Base-by-base conservation (phyloP, 768 basidiomycete genomes). In the Boletus sensibilis region DNA sequence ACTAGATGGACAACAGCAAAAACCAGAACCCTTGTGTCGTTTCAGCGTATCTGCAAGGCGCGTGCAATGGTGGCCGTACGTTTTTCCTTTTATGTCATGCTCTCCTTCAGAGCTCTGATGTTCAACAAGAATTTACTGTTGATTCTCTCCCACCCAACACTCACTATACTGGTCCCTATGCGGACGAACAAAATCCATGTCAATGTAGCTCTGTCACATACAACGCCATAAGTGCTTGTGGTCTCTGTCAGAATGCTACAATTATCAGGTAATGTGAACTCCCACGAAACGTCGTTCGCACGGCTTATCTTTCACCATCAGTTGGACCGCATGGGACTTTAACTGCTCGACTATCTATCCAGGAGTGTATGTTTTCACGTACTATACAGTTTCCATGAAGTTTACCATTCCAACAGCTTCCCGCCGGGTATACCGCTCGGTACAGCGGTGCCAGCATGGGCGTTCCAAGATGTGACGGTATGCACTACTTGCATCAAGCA, bases 151-250 rank as follows among this genome's bases (percentile, higher is more conserved):
- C 80, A 4, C 6, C 20, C 0, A 60, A 53, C 34, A 74, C 31
- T 37, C 62, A 64, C 40, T 70, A 68, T 69, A 57, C 61, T 54
- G 60, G 73, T 66, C 64, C 83, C 68, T 71, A 67, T 55, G 48
- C n/a, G 25, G 41, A 51, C 46, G 37, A 68, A 33, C 18, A 54
- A 53, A 67, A 74, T 47, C 41, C 64, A 5, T 85, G 85, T 57
- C 75, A 79, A 60, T 86, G 85, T 62, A 85, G 75, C 63, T 78
- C 82, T 8, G 79, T 84, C 29, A 76, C 77, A 5, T 86, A 85
- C 59, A 80, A 77, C 13, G 57, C 82, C 25, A 73, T 85, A 59
- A 80, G 78, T 53, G 84, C 85, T 13, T 86, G 85, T 67, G 82
- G 76, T 23, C 64, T 75, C 35, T 86, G 85, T 64, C 85, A 86